Conservation (phyloP, 257 asterid species). For the Nicotiana attenuata region DNA sequence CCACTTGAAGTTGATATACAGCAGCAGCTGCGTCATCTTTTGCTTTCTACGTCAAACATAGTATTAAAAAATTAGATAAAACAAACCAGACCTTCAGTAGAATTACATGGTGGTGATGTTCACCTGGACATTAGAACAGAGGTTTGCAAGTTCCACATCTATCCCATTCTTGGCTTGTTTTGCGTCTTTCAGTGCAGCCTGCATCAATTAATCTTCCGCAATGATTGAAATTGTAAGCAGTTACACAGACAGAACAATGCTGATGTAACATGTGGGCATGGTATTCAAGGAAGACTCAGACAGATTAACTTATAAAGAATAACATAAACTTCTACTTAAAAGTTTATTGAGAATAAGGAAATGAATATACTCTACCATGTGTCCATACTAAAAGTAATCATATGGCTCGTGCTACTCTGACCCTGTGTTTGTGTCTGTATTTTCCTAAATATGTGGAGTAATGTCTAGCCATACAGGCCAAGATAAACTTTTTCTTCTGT, state of each 20-base stretch:
- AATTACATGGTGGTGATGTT: constrained; percentile 15
- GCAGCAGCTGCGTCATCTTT: constrained; percentile 59
- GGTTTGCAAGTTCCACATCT: constrained; percentile 54
- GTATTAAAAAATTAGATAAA: constrained; percentile 21
- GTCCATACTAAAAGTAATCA: neutral
- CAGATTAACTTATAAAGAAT: neutral
- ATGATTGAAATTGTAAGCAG: neutral
- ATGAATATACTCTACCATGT: neutral
- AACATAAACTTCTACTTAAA: neutral
- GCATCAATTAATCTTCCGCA: constrained; percentile 11
- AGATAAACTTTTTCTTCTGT: neutral
- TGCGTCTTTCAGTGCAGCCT: constrained; percentile 97
- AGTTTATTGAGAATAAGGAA: neutral
- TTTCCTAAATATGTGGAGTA: constrained; percentile 6
- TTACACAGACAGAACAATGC: neutral
- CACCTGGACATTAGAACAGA: constrained; percentile 70
- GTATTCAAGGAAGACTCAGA: neutral
- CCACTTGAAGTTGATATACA: constrained; percentile 53
- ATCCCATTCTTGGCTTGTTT: constrained; percentile 63
- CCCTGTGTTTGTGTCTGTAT: neutral
- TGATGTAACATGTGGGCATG: neutral
- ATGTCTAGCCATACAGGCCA: constrained; percentile 5
- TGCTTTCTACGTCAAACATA: constrained; percentile 48
- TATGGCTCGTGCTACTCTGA: constrained; percentile 1
- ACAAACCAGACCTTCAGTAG: constrained; percentile 14